Evolutionary conservation across 345 rosid species (phyloP), one percentile per base, ranked within the genome.

Genomic region (Euphorbia peplus): DNA sequence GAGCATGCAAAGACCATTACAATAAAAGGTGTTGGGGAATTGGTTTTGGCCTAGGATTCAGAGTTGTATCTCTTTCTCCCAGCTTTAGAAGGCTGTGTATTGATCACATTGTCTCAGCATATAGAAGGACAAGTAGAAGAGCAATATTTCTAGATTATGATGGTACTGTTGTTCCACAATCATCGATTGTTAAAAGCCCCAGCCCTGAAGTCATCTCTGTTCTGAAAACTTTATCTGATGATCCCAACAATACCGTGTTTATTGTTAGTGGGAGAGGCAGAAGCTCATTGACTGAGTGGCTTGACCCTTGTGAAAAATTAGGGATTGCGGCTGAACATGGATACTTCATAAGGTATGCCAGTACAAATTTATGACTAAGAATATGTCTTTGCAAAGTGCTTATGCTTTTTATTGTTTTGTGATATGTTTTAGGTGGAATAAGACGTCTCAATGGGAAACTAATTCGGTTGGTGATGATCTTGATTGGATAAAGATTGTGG

Each of bases 311-410:
- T 75, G 88, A 84, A 35, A 83, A 63, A 75, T 75, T 89, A n/a
- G 96, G 96, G 54, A 85, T 89, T 62, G 96, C 96, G n/a, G 96
- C 96, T 59, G 96, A 89, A 72, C 96, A 89, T 59, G 92, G 96
- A 25, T 84, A 87, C 75, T 89, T 81, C 68, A 73, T 83, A 35
- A 85, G 92, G 96, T 87, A 71, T n/a, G 29, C 11, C 4, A 32
- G 13, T 65, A 29, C 2, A 10, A 14, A 11, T 24, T 41, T 73
- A n/a, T 19, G 32, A 37, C 26, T 24, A 41, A 53, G 41, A n/a
- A n/a, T 52, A 29, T 19, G 37, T 63, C 46, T 52, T 10, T 67
- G 28, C 47, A 35, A 28, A 39, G 15, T 39, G 57, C 21, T 64
- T 21, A 25, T 58, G 28, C 24, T 0, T 24, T 55, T 72, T 59